Base-by-base conservation (phyloP, 1,284 basidiomycete species). In the Ustilago xerochloae region DNA sequence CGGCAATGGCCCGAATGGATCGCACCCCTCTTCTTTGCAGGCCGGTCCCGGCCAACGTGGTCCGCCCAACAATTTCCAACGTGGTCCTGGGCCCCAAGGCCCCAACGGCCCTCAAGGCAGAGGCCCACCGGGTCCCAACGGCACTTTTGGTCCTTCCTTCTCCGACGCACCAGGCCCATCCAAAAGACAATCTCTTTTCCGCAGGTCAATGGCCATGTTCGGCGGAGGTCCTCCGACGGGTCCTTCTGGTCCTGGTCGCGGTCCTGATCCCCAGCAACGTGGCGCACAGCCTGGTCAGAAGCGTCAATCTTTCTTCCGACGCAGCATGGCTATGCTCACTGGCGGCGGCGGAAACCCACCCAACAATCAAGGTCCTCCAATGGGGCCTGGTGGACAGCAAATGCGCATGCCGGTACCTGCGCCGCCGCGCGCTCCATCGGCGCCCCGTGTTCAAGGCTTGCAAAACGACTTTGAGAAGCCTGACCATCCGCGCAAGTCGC, bases 321-420 rank as follows among this genome's bases (percentile, higher is more conserved):
- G 78, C 20, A 75, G 71, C 59, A 74, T 80, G 62, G 76, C 79
- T 24, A 65, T 79, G 62, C 54, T 81, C 36, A 59, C 69, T 15
- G 77, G 76, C 16, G 15, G 33, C 51, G 77, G 76, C 16, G 15
- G 33, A 46, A 28, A 33, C 22, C 52, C 52, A 8, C 12, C 22
- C 20, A 33, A 39, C 48, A 30, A 52, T 20, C 35, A 48, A 13
- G 28, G 41, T 24, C 51, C 32, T 8, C 22, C 50, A 26, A 52
- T 51, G 20, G 52, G 53, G 3, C 55, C 43, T 15, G 39, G 41
- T 22, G 50, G 47, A 3, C 65, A 62, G 56, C 56, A 69, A n/a
- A 63, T 63, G 66, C 66, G 52, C 12, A 63, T 69, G 61, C 61
- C 66, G 1, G 48, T 43, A 20, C 55, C 72, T 4, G 41, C 45